phyloP scores from a whole-genome alignment of 2,329 filamentous ascomycete species.

The Botrytis paeoniae region DNA sequence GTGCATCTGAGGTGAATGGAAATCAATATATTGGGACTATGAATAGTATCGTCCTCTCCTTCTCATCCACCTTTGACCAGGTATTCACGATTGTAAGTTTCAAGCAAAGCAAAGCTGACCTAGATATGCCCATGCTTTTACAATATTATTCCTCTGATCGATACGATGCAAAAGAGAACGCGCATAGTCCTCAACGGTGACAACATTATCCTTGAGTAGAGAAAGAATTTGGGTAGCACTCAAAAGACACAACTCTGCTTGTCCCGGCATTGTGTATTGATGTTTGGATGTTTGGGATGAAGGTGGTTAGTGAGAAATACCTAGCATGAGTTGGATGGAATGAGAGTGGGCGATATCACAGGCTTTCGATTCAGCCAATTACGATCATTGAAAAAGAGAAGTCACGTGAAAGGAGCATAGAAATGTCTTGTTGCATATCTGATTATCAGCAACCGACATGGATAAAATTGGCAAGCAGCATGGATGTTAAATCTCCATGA shows the following conservation, averaged over 20 bases:
- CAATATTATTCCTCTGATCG: not conserved
- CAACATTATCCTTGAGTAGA: not conserved
- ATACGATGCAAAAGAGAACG: not conserved
- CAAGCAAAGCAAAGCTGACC: not conserved
- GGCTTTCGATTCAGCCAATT: not conserved
- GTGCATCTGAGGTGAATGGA: not conserved
- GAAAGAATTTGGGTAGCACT: not conserved
- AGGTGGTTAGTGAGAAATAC: not conserved
- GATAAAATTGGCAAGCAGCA: not conserved
- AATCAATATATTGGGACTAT: not conserved
- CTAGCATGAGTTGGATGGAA: not conserved
- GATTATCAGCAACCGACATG: not conserved
- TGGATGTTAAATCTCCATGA: not conserved
- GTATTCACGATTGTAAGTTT: no score
- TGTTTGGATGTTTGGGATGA: not conserved
- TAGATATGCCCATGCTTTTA: not conserved
- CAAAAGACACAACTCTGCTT: no score
- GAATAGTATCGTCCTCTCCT: no score
- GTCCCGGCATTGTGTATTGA: not conserved
- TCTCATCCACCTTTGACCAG: no score
- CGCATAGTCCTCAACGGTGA: not conserved
- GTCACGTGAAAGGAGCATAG: not conserved
- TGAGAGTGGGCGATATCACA: not conserved
- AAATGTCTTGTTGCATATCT: constrained; percentile 7
- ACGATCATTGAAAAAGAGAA: not conserved